These are phyloP conservation scores for Pulveroboletus sp. DNA, from an alignment of 768 basidiomycete species.

Conservation along the genomic window DNA sequence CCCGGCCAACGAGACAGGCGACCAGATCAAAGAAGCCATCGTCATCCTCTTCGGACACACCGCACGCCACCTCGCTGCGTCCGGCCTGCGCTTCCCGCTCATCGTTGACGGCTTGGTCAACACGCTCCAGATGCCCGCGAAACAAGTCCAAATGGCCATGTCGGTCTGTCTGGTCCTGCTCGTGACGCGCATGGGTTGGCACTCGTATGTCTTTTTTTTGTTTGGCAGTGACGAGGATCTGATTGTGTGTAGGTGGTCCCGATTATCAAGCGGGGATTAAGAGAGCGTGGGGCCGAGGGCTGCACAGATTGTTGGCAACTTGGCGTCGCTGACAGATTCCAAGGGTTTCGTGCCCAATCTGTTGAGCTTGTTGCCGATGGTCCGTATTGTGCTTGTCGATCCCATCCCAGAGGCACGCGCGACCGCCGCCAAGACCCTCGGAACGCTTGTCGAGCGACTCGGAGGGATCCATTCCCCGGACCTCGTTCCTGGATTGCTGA, in stretches of 20 bases:
- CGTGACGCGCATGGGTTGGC: no score
- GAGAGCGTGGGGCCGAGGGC: conserved; percentile 93
- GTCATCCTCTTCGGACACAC: no score
- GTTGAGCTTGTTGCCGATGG: conserved; percentile 81
- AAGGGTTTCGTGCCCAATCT: conserved; percentile 96
- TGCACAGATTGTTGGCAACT: conserved; percentile 96
- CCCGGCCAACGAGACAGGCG: conserved; percentile 64
- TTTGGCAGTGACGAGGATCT: no score
- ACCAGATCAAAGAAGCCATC: no score
- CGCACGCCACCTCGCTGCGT: no score
- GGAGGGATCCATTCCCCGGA: conserved; percentile 96
- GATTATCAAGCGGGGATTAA: conserved; percentile 89
- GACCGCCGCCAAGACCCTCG: conserved; percentile 94
- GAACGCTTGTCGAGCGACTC: conserved; percentile 93
- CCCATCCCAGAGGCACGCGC: conserved; percentile 98
- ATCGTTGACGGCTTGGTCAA: no score
- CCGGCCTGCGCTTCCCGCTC: no score
- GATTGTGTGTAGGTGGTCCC: conserved; percentile 89
- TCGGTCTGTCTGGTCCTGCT: no score
- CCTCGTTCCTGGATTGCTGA: conserved; percentile 83
- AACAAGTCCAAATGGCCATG: no score
- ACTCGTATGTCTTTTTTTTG: conserved; percentile 56
- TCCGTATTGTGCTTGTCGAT: conserved; percentile 90
- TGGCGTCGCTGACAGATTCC: conserved; percentile 84
- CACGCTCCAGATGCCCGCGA: no score